Evolutionary conservation across 176 grass and related monocot species (phyloP).

Genomic region (Themeda triandra): DNA sequence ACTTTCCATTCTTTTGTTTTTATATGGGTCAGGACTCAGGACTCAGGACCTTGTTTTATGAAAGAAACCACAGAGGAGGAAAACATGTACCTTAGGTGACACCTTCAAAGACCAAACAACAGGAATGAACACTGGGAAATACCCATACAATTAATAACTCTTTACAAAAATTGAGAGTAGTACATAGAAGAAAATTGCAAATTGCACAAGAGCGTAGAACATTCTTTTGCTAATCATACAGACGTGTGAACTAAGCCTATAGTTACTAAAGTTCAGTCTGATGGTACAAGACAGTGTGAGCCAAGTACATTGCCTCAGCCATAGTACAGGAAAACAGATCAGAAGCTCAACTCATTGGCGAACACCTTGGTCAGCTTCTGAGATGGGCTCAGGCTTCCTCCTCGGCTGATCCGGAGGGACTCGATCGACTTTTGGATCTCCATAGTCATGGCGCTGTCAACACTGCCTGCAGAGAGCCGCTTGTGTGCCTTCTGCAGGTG

Average conservation of each 20-base stretch:
- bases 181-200: not conserved
- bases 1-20: no score
- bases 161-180: not conserved
- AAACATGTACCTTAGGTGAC: not conserved
- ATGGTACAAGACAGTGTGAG: not conserved
- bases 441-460: conserved; percentile 83
- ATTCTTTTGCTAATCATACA: not conserved
- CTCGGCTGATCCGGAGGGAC: conserved; percentile 52
- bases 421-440: conserved; percentile 77
- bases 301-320: not conserved
- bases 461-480: conserved; percentile 63
- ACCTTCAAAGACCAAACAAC: not conserved
- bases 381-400: conserved; percentile 64
- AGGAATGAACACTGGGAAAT: not conserved
- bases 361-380: conserved; percentile 55
- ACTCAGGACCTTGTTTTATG: not conserved
- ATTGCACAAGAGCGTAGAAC: not conserved
- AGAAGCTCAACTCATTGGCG: conserved; percentile 25
- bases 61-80: not conserved
- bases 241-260: not conserved
- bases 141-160: not conserved
- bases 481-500: conserved; percentile 89
- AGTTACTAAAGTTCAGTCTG: not conserved
- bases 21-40: not conserved
- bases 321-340: not conserved